phyloP scores from a whole-genome alignment of 1,139 yeast genomes.

The Maudiozyma humilis region DNA sequence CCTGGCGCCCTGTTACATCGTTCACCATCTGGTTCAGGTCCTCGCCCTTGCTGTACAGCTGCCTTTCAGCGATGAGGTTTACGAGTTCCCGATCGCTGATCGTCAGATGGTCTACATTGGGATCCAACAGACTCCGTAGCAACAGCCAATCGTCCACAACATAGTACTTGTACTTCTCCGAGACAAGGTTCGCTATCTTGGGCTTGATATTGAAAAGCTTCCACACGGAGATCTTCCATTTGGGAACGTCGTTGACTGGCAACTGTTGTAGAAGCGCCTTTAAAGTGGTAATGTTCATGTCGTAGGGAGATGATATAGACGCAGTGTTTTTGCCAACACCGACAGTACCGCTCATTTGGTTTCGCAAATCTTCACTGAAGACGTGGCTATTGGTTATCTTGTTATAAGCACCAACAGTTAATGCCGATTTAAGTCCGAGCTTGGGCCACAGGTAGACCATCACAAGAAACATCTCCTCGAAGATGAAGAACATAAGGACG shows the following conservation, averaged over 20 bases:
- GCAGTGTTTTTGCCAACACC: background rate
- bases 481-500: conserved; percentile 16
- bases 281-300: conserved; percentile 1
- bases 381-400: conserved; percentile 10
- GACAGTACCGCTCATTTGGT: conserved; percentile 15
- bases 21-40: conserved; percentile 25
- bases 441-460: conserved; percentile 26
- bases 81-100: conserved; percentile 24
- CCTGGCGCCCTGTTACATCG: conserved; percentile 14
- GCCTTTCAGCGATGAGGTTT: conserved; percentile 25
- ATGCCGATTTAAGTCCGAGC: conserved; percentile 17
- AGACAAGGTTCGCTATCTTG: conserved; percentile 15
- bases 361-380: background rate
- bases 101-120: conserved; percentile 6
- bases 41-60: conserved; percentile 21
- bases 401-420: conserved; percentile 26
- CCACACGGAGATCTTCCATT: conserved; percentile 18
- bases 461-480: conserved; percentile 26
- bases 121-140: conserved; percentile 13
- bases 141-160: conserved; percentile 28
- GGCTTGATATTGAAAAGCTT: conserved; percentile 12
- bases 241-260: conserved; percentile 11
- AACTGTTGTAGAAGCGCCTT: conserved; percentile 9
- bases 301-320: conserved; percentile 9
- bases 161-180: conserved; percentile 20